Evolutionary conservation across 495 filamentous ascomycete species (phyloP).

Genomic region (Venustampulla echinocandica): DNA sequence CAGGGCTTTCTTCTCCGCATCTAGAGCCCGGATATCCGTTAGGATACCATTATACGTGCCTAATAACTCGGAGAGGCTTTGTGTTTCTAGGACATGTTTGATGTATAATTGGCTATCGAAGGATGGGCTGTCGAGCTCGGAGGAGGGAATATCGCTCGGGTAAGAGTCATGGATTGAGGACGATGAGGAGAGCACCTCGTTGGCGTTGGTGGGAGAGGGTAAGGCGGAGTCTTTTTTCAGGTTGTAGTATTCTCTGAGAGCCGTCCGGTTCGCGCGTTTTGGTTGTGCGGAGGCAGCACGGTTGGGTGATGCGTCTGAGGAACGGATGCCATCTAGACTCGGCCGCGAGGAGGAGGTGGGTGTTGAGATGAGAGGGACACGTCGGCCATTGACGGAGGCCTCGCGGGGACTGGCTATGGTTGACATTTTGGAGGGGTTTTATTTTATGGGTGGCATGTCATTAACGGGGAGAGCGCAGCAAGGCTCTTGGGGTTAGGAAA

Average conservation of each 20-base stretch:
- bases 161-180: constrained; percentile 18
- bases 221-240: constrained; percentile 45
- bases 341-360: constrained; percentile 66
- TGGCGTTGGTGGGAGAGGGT: constrained; percentile 17
- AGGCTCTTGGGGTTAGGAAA: background rate
- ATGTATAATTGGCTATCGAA: constrained; percentile 56
- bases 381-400: constrained; percentile 21
- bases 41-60: constrained; percentile 55
- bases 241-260: constrained; percentile 91
- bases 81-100: constrained; percentile 51
- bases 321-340: constrained; percentile 54
- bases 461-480: background rate
- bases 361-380: constrained; percentile 33
- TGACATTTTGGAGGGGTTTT: constrained; percentile 48
- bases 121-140: constrained; percentile 46
- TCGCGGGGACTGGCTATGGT: constrained; percentile 66
- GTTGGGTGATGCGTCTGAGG: constrained; percentile 42
- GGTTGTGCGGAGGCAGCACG: constrained; percentile 38
- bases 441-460: background rate
- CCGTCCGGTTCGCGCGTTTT: constrained; percentile 53
- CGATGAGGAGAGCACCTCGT: no score
- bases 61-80: constrained; percentile 56
- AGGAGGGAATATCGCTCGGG: constrained; percentile 27
- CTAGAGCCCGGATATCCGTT: constrained; percentile 74
- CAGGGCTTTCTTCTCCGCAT: constrained; percentile 91